phyloP scores from a whole-genome alignment of 2,329 filamentous ascomycete species.

The Periconia sp. region DNA sequence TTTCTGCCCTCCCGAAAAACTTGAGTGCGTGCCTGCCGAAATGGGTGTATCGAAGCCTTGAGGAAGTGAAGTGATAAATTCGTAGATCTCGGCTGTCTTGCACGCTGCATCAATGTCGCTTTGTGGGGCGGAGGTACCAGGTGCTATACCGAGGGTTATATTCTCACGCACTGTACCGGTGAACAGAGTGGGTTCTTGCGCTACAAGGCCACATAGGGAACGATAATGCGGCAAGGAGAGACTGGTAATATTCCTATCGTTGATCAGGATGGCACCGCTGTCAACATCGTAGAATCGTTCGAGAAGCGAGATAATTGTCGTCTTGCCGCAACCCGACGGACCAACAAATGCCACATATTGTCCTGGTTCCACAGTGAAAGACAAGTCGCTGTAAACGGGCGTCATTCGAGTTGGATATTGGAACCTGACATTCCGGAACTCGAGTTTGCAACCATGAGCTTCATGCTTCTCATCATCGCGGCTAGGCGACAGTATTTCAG shows the following conservation, averaged over 20 bases:
- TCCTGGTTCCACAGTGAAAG: conserved; percentile 5
- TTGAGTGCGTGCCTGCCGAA: conserved; percentile 19
- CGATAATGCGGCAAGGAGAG: conserved; percentile 72
- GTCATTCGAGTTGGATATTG: conserved; percentile 92
- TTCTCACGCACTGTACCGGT: conserved; percentile 87
- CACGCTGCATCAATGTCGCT: conserved; percentile 43
- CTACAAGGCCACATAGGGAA: conserved; percentile 77
- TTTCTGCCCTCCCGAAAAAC: conserved; percentile 74
- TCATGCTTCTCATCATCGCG: background rate
- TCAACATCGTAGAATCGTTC: conserved; percentile 40
- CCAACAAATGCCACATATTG: conserved; percentile 16
- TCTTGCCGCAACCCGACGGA: conserved; percentile 62
- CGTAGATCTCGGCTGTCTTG: conserved; percentile 16
- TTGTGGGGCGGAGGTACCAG: conserved; percentile 26
- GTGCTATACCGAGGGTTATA: conserved; percentile 62
- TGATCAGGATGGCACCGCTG: conserved; percentile 5
- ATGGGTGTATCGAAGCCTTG: conserved; percentile 9
- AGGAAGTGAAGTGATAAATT: conserved; percentile 20
- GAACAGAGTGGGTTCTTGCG: conserved; percentile 88
- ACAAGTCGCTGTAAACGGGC: conserved; percentile 66
- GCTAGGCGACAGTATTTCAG: background rate
- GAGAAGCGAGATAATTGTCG: conserved; percentile 62
- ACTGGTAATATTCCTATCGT: background rate
- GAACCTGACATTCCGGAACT: conserved; percentile 78
- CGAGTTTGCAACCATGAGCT: conserved; percentile 55